phyloP scores from a whole-genome alignment of 1,139 yeast genomes.

The Saccharomyces hybrid region DNA sequence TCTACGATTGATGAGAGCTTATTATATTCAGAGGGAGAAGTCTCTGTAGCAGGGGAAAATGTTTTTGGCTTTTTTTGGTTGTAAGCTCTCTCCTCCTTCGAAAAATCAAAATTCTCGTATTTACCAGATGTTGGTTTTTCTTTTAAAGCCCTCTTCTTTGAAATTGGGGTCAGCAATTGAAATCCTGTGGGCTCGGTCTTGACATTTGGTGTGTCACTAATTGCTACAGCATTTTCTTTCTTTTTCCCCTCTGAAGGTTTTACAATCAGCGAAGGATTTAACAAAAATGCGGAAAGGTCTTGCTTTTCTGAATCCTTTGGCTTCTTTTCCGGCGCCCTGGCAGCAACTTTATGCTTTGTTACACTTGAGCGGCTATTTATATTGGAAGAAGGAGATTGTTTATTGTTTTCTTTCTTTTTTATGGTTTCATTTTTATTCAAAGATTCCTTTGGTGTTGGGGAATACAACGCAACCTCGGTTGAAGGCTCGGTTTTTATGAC shows the following conservation, averaged over 20 bases:
- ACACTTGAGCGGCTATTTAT: neutral
- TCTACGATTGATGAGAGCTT: neutral
- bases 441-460: neutral
- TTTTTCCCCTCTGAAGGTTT: constrained; percentile 2
- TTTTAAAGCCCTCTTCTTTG: neutral
- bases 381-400: neutral
- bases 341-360: neutral
- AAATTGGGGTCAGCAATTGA: neutral
- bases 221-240: neutral
- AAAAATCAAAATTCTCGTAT: neutral
- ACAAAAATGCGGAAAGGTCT: neutral
- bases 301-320: neutral
- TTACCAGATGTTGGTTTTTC: neutral
- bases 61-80: neutral
- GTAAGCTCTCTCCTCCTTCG: neutral
- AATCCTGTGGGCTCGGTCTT: neutral
- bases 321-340: neutral
- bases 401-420: neutral
- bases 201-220: neutral
- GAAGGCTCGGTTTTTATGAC: neutral
- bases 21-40: neutral
- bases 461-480: neutral
- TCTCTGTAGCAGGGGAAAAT: neutral
- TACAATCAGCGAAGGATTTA: constrained; percentile 1
- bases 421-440: neutral